Percentiles rank a stretch among this genome's conserved stretches.
These are phyloP conservation scores for Akanthomyces dipterigenus DNA, from an alignment of 2,329 filamentous ascomycete species.

Conservation along the genomic window DNA sequence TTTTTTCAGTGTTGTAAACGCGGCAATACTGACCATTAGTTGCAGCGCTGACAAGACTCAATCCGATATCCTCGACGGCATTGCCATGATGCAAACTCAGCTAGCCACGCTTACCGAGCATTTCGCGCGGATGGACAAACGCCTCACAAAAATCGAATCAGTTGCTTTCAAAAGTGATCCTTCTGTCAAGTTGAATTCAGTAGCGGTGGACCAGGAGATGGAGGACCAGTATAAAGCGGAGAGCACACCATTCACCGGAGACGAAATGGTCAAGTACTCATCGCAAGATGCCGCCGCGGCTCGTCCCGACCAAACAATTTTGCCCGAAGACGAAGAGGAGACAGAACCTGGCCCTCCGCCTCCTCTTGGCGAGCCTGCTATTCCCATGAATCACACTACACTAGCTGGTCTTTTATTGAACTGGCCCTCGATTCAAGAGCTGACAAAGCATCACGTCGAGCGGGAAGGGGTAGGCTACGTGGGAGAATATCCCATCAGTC, in stretches of 20 bases:
- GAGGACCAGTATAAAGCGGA: conserved; percentile 17
- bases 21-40: conserved; percentile 11
- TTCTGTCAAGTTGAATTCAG: background rate
- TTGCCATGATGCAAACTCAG: conserved; percentile 34
- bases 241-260: conserved; percentile 23
- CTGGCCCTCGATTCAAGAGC: conserved; percentile 59
- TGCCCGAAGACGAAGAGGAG: conserved; percentile 41
- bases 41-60: conserved; percentile 52
- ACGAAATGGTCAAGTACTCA: conserved; percentile 13
- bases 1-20: conserved; percentile 13
- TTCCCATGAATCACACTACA: conserved; percentile 82
- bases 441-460: conserved; percentile 50
- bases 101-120: conserved; percentile 31
- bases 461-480: conserved; percentile 47
- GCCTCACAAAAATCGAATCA: conserved; percentile 29
- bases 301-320: background rate
- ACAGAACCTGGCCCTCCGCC: conserved; percentile 45
- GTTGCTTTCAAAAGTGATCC: conserved; percentile 2
- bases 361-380: conserved; percentile 56
- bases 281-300: conserved; percentile 10
- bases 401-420: conserved; percentile 75
- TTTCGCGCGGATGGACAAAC: conserved; percentile 32
- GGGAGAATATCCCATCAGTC: conserved; percentile 67
- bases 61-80: conserved; percentile 53
- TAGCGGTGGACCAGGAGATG: conserved; percentile 2